phyloP scores from a whole-genome alignment of 1,139 yeast genomes.

The Lodderomyces theae region DNA sequence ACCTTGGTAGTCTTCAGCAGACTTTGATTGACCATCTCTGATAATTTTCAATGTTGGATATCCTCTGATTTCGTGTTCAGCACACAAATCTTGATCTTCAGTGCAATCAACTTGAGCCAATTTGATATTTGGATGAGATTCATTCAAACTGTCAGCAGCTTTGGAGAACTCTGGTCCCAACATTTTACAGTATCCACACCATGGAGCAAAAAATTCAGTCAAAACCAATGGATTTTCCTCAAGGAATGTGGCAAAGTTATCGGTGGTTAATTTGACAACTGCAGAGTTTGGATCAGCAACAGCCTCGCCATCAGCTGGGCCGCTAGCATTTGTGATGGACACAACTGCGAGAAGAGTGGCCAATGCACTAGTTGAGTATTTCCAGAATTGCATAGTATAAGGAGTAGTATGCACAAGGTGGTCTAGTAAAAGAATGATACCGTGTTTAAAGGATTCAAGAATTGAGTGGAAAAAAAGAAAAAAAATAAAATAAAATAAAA shows the following conservation, averaged over 20 bases:
- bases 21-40: conserved; percentile 59
- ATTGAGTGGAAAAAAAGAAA: background rate
- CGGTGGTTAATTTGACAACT: conserved; percentile 72
- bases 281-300: conserved; percentile 81
- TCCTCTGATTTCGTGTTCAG: conserved; percentile 72
- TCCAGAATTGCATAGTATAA: conserved; percentile 40
- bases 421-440: background rate
- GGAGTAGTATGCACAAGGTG: background rate
- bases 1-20: conserved; percentile 69
- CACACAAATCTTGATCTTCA: conserved; percentile 78
- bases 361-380: conserved; percentile 36
- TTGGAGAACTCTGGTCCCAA: conserved; percentile 86
- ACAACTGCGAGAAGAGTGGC: conserved; percentile 41
- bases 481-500: too few relatives aligned
- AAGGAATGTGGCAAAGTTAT: conserved; percentile 61
- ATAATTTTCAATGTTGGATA: conserved; percentile 90
- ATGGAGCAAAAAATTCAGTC: conserved; percentile 97
- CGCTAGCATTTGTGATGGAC: conserved; percentile 33
- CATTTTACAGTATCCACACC: conserved; percentile 99
- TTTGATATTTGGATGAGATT: conserved; percentile 57
- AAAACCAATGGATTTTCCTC: conserved; percentile 74
- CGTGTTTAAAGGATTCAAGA: too few relatives aligned
- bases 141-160: conserved; percentile 77
- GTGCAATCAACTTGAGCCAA: conserved; percentile 94
- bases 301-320: conserved; percentile 56